Base-by-base conservation (phyloP, 352 stramenopile species). In the Pythium periplocum region DNA sequence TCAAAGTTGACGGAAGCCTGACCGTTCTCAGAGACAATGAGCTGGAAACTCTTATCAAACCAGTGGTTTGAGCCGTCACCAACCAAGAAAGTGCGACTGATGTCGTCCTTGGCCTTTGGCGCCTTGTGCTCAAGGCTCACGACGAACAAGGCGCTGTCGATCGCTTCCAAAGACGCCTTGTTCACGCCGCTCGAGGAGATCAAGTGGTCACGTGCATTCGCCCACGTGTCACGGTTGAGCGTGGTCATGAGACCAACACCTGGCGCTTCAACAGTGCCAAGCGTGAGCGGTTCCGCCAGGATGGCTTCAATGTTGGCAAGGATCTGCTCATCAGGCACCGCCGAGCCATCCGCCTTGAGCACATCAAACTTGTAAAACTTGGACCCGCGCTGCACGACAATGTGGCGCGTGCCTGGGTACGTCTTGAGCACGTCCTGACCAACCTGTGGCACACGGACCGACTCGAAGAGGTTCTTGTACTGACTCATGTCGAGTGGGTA, bases 21-120 rank as follows among this genome's bases (percentile, higher is more conserved):
- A 45, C 86, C 88, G 55, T 95, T 95, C 8, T 68, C 69, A 7
- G 81, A 76, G 5, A 96, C 64, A 45, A 96, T 90, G 4, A 96
- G 57, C 62, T 97, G 88, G 53, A 97, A 93, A 61, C 83, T 94
- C 82, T 97, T 97, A 66, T 97, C 88, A 47, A 95, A 96, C 87
- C 88, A 97, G 60, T 91, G 86, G 70, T 96, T 96, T 26, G 71
- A 71, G 46, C 80, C 86, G 43, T 95, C 78, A 49, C 87, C 87
- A 39, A 83, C 51, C 6, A 96, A 69, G 63, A 96, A 96, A 48
- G 72, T 87, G 46, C 79, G 68, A 38, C 79, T 90, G 39, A 92
- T 67, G 32, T 91, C 57, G 51, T 80, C 53, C 5, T 76, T 55
- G 5, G 73, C 77, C 32, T 63, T 59, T 8, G 87, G 85, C 7